Base-by-base conservation (phyloP, 768 basidiomycete genomes). In the Grammothele lineata region DNA sequence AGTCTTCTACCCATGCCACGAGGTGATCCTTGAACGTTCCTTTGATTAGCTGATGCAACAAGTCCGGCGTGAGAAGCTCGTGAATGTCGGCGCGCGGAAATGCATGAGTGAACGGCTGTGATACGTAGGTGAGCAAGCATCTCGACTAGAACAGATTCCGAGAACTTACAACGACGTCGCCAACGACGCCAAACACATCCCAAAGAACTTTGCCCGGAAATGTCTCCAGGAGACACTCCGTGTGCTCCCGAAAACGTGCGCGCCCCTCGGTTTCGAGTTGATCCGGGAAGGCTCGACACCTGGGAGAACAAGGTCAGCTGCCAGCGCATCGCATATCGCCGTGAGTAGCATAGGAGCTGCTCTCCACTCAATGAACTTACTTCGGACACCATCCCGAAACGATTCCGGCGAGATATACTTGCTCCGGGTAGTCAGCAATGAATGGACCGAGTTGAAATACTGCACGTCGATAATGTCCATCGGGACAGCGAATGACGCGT, bases 391-490 rank as follows among this genome's bases (percentile, higher is more conserved):
- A 61, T 0, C 53, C 48, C 23, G 55, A 49, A 5, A 61, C 55
- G 35, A 59, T 51, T 17, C 46, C 27, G 5, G 58, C 54, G 0
- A 62, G 26, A 10, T 53, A 36, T 0, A 58, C 58, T 38, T 67
- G 66, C 38, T 67, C 65, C 7, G 59, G 62, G 47, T 67, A 67
- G 41, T 67, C 63, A 0, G 62, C 63, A 42, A 66, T 66, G 36
- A 57, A 66, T 0, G 62, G 57, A 0, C 59, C 64, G 8, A 66
- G 23, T 14, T 48, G 55, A 46, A 59, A 65, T 3, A 68, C 55
- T 2, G 51, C 57, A 3, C 55, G 45, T 0, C 58, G 55, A 47
- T 45, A 68, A 38, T 66, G 57, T 0, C 53, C 46, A 47, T 68
- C 63, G 6, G 62, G 51, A 38, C 62, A 56, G 12, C 38, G 42